phyloP scores from a whole-genome alignment of 78 protist species.

The Dictyostelium capitatum region DNA sequence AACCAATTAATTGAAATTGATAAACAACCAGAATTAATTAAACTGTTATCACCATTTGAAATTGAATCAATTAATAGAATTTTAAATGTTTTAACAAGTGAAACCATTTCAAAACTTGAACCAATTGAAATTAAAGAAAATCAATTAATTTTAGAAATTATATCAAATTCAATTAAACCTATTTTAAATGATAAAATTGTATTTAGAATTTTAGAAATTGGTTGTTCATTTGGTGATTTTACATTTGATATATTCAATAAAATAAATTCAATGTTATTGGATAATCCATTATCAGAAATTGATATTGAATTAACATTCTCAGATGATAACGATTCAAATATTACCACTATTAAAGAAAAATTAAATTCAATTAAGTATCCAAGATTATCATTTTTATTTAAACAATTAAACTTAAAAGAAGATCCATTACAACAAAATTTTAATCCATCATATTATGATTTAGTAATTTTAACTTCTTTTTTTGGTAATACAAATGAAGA shows the following conservation, averaged over 20 bases:
- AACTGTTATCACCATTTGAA: not conserved
- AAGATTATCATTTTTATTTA: not conserved
- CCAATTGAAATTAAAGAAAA: not conserved
- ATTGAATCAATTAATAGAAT: not conserved
- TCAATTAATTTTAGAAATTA: not conserved
- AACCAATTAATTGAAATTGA: not conserved
- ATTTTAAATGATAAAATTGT: not conserved
- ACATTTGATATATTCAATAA: not conserved
- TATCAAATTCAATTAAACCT: not conserved
- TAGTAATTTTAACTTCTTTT: not conserved
- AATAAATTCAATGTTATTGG: not conserved
- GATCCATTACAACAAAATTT: not conserved
- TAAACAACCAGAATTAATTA: not conserved
- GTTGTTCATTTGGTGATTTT: constrained; percentile 22
- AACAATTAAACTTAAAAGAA: not conserved
- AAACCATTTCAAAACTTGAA: not conserved
- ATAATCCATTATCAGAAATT: not conserved
- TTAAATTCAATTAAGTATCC: not conserved
- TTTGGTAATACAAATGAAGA: not conserved
- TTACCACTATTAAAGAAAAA: not conserved
- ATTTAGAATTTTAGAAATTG: constrained; percentile 43
- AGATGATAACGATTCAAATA: not conserved
- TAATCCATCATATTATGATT: constrained; percentile 21
- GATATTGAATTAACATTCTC: constrained; percentile 42
- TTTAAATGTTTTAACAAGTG: not conserved